Evolutionary conservation across 73 alveolate species (phyloP).

Genomic region (Paramecium sexaurelia): DNA sequence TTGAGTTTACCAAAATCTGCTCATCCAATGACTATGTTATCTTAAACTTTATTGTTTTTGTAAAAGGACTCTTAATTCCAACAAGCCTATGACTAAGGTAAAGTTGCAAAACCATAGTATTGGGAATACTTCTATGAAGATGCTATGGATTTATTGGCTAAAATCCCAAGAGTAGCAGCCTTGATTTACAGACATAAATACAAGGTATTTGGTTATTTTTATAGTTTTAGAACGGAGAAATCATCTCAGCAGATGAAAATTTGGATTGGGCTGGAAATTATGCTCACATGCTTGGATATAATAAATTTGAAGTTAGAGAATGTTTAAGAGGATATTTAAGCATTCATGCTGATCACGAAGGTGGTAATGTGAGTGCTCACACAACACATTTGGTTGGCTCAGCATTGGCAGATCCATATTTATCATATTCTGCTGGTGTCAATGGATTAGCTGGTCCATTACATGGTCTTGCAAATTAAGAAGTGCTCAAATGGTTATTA

Average conservation of each 20-base stretch:
- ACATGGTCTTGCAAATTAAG: slow-evolving; percentile 97
- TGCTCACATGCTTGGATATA: slow-evolving; percentile 83
- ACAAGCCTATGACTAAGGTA: slow-evolving; percentile 78
- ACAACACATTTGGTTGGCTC: slow-evolving; percentile 91
- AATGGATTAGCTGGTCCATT: slow-evolving; percentile 97
- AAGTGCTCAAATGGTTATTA: slow-evolving; percentile 83
- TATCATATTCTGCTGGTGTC: slow-evolving; percentile 85
- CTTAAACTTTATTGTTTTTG: slow-evolving; percentile 78
- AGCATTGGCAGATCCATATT: slow-evolving; percentile 94
- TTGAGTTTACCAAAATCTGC: slow-evolving; percentile 71
- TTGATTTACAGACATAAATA: slow-evolving; percentile 74
- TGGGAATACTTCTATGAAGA: slow-evolving; percentile 92
- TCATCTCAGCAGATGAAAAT: slow-evolving; percentile 54
- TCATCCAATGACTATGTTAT: slow-evolving; percentile 92
- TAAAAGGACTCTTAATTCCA: slow-evolving; percentile 78
- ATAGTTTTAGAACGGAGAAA: slow-evolving; percentile 68
- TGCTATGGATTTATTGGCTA: slow-evolving; percentile 85
- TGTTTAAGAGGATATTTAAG: slow-evolving; percentile 83
- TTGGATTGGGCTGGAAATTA: slow-evolving; percentile 78
- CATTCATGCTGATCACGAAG: slow-evolving; percentile 89
- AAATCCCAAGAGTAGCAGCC: slow-evolving; percentile 88
- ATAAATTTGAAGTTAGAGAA: slow-evolving; percentile 75
- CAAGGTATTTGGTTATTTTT: slow-evolving; percentile 22
- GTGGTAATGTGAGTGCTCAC: slow-evolving; percentile 93
- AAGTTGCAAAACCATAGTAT: slow-evolving; percentile 75